These are phyloP conservation scores for Coemansia sp. DNA, from an alignment of 192 early-diverging fungal species.

Conservation along the genomic window DNA sequence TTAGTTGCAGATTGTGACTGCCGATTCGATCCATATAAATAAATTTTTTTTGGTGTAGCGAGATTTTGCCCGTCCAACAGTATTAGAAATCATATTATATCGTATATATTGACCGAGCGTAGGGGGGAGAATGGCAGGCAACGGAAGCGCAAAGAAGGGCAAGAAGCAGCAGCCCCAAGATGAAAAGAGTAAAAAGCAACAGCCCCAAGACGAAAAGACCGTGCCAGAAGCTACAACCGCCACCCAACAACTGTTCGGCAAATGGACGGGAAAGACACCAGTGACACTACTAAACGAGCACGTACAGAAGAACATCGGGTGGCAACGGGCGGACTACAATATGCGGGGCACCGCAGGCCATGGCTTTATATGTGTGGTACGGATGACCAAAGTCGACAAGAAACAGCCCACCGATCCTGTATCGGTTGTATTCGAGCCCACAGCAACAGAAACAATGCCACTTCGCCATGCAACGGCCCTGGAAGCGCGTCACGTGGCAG, in stretches of 20 bases:
- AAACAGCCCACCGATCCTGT: conserved; percentile 10
- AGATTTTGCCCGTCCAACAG: background rate
- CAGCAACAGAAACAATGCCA: conserved; percentile 1
- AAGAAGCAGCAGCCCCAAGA: background rate
- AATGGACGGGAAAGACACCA: conserved; percentile 89
- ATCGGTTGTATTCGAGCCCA: conserved; percentile 20
- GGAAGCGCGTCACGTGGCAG: conserved; percentile 68
- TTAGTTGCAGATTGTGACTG: background rate
- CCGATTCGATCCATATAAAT: background rate
- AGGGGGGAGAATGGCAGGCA: background rate
- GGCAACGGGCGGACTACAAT: conserved; percentile 72
- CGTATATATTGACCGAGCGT: too few relatives aligned
- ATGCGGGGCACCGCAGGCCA: conserved; percentile 64
- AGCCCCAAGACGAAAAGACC: conserved; percentile 1
- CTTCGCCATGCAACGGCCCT: conserved; percentile 24
- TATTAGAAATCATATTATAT: background rate
- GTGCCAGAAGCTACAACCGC: background rate
- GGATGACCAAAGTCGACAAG: conserved; percentile 28
- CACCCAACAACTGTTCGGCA: conserved; percentile 58
- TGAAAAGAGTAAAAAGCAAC: background rate
- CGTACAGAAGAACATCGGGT: conserved; percentile 61
- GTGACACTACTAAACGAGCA: conserved; percentile 75
- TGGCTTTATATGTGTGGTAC: conserved; percentile 49
- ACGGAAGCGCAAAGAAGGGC: conserved; percentile 3
- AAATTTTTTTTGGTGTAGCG: background rate